These are phyloP conservation scores for Trichothecium roseum DNA, from an alignment of 2,329 filamentous ascomycete genomes.

Conservation along the genomic window DNA sequence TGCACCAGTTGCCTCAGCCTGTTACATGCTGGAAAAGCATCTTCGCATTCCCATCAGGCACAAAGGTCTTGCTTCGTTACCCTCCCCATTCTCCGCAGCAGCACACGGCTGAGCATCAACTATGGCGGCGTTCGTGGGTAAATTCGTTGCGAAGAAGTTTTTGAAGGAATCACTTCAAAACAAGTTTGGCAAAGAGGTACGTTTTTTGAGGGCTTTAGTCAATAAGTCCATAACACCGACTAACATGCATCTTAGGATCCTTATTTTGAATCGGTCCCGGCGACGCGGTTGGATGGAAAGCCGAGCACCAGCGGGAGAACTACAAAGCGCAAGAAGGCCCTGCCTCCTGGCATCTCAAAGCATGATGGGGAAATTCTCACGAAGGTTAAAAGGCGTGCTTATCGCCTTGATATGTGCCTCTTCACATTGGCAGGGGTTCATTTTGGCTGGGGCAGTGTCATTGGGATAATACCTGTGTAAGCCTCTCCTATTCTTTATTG, in stretches of 20 bases:
- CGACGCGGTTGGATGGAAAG: conserved; percentile 56
- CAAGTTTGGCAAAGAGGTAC: conserved; percentile 47
- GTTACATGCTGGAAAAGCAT: too few relatives aligned
- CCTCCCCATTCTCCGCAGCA: background rate
- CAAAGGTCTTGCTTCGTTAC: too few relatives aligned
- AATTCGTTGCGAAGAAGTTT: conserved; percentile 45
- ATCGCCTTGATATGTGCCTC: conserved; percentile 73
- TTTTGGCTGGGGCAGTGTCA: conserved; percentile 83
- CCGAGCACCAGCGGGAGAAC: conserved; percentile 50
- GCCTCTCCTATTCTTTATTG: conserved; percentile 22
- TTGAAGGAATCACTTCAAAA: conserved; percentile 46
- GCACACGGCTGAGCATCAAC: background rate
- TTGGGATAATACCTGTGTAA: conserved; percentile 74
- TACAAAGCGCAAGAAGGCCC: conserved; percentile 77
- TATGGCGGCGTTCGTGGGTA: conserved; percentile 44
- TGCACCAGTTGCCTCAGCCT: too few relatives aligned
- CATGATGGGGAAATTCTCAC: conserved; percentile 77
- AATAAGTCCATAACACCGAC: background rate
- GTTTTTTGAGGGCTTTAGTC: conserved; percentile 4
- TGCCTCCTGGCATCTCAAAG: conserved; percentile 71
- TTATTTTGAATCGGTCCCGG: conserved; percentile 74
- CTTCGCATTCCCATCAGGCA: too few relatives aligned
- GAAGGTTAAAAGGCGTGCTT: conserved; percentile 75
- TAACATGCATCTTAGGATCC: conserved; percentile 54
- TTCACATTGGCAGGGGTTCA: conserved; percentile 73